Evolutionary conservation across 352 stramenopile species (phyloP), one percentile per base, ranked within the genome.

Genomic region (Detonula confervacea): DNA sequence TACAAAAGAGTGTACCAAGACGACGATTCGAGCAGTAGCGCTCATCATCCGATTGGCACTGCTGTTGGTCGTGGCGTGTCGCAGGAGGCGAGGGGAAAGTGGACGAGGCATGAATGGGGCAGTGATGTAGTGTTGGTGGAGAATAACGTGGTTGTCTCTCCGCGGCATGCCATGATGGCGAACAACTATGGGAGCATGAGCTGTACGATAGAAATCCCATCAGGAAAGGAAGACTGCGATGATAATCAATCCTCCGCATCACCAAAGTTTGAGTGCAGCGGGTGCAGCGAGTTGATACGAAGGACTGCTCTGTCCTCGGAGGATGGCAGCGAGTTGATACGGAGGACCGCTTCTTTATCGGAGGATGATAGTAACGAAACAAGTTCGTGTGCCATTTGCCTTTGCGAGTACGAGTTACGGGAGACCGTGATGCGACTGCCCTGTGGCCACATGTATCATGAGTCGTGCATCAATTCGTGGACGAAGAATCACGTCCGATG

Each of bases 381-480:
- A 54, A 87, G 77, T 47, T 78, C 87, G 30, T 97, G 96, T 80
- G 93, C 96, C 4, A 97, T 98, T 67, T 98, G 96, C 85, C 92
- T 98, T 33, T 95, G 89, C 57, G 95, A 97, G 47, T 95, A 95
- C 59, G 88, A 92, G 82, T 86, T 90, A 14, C 77, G 83, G 16
- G 92, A 96, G 16, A 76, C 79, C 30, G 87, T 96, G 16, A 92
- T 96, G 37, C 77, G 89, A 49, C 86, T 98, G 35, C 95, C 95
- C 12, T 98, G 96, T 77, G 89, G 91, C 49, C 96, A 98, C 87
- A 76, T 94, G 44, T 98, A 98, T 84, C 96, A 98, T 80, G 77
- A 94, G 25, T 84, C 91, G 44, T 98, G 96, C 88, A 95, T 98
- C 72, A 77, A 93, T 42, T 95, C 91, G 39, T 98, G 96, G 96